Evolutionary conservation across 2,329 filamentous ascomycete genomes (phyloP).

Genomic region (Cadophora sp.): DNA sequence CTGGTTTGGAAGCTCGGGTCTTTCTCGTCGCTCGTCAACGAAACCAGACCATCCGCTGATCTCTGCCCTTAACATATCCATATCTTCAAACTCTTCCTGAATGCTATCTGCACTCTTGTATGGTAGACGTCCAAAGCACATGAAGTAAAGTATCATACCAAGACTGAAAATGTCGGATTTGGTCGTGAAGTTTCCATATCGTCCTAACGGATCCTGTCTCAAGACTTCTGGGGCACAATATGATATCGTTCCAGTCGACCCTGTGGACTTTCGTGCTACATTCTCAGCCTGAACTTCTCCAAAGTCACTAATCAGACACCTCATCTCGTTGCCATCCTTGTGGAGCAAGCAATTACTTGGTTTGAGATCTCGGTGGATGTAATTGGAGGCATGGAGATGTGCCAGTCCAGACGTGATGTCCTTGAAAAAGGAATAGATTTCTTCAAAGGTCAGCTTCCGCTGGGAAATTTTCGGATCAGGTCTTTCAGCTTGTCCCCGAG

Average conservation of each 20-base stretch:
- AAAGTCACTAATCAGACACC: conserved; percentile 95
- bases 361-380: conserved; percentile 95
- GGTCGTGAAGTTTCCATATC: conserved; percentile 90
- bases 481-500: conserved; percentile 75
- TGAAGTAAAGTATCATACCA: conserved; percentile 98
- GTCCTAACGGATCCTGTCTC: conserved; percentile 69
- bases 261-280: conserved; percentile 83
- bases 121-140: conserved; percentile 91
- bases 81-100: conserved; percentile 90
- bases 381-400: conserved; percentile 88
- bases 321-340: conserved; percentile 69
- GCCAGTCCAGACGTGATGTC: conserved; percentile 93
- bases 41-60: conserved; percentile 90
- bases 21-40: conserved; percentile 73
- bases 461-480: conserved; percentile 42
- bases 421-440: conserved; percentile 96
- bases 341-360: conserved; percentile 95
- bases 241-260: conserved; percentile 93
- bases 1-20: conserved; percentile 83
- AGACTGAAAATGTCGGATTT: conserved; percentile 99
- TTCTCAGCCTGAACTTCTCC: conserved; percentile 93
- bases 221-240: conserved; percentile 97
- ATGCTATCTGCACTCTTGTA: conserved; percentile 84
- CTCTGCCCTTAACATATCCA: conserved; percentile 83
- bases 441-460: conserved; percentile 71